Conservation (phyloP, 1,284 basidiomycete species). For the Sphagnurus paluster region DNA sequence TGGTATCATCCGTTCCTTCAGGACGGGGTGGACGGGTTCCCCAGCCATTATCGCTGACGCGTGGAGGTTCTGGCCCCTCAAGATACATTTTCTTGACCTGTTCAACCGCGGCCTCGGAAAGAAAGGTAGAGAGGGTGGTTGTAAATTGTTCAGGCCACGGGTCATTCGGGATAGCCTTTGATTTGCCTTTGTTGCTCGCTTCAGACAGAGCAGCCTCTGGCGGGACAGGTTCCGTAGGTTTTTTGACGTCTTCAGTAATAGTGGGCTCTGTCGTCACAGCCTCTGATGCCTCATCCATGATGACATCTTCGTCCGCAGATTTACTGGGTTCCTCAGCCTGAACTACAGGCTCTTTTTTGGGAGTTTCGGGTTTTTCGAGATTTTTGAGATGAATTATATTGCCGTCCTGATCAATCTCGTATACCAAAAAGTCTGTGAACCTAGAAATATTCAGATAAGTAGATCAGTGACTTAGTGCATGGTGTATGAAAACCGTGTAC, state of each 20-base stretch:
- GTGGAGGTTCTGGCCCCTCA: conserved; percentile 73
- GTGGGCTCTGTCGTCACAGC: conserved; percentile 1
- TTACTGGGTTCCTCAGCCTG: conserved; percentile 12
- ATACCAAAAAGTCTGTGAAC: conserved; percentile 94
- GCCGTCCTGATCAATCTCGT: conserved; percentile 81
- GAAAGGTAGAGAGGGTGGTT: conserved; percentile 54
- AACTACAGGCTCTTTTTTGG: conserved; percentile 31
- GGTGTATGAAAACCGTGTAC: conserved; percentile 37
- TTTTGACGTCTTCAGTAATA: conserved; percentile 5
- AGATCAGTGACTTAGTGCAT: conserved; percentile 5
- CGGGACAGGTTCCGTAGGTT: not conserved
- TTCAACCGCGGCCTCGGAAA: conserved; percentile 61
- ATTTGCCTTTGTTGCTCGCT: conserved; percentile 13
- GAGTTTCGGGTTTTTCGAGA: conserved; percentile 66
- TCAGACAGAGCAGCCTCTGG: conserved; percentile 15
- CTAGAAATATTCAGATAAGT: conserved; percentile 39
- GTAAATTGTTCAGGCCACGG: conserved; percentile 70
- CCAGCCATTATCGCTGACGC: conserved; percentile 70
- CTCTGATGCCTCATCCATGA: conserved; percentile 17
- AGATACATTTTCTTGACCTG: conserved; percentile 72
- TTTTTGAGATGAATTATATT: conserved; percentile 80
- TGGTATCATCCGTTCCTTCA: conserved; percentile 30
- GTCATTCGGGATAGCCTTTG: conserved; percentile 33
- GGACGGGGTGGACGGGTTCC: conserved; percentile 41
- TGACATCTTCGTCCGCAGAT: conserved; percentile 17